Conservation (phyloP, 306 rosid genomes). For the Vicia faba region DNA sequence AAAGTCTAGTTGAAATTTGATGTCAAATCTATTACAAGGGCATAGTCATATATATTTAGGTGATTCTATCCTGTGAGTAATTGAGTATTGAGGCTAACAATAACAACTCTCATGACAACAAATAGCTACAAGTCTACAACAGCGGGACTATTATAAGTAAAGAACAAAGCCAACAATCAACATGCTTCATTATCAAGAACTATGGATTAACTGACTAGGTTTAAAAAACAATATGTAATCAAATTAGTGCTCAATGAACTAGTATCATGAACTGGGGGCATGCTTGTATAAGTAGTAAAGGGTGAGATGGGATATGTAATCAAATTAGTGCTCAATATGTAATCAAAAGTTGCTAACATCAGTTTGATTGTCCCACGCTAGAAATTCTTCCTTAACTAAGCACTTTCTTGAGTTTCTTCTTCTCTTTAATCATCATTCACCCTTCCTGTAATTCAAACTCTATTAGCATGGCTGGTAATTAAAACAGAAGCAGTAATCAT, state of each 20-base stretch:
- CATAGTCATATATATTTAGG: conserved; percentile 4
- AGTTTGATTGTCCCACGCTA: too few species aligned
- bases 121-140: conserved; percentile 3
- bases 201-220: neutral
- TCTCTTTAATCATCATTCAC: too few species aligned
- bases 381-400: too few species aligned
- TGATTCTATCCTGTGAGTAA: neutral
- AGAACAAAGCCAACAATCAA: neutral
- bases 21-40: conserved; percentile 14
- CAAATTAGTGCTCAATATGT: too few species aligned
- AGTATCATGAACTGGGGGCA: too few species aligned
- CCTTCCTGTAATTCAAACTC: too few species aligned
- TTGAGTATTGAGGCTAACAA: conserved; percentile 15
- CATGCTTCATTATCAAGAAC: conserved; percentile 1
- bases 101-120: conserved; percentile 10
- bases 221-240: neutral
- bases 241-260: neutral
- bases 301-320: too few species aligned
- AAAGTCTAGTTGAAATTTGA: conserved; percentile 24
- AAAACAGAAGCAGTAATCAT: too few species aligned
- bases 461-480: too few species aligned
- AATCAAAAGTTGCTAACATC: too few species aligned
- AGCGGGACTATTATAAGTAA: neutral
- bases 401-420: too few species aligned
- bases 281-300: too few species aligned